Conservation (phyloP, 2,329 filamentous ascomycete genomes). For the Escovopsis sp. region DNA sequence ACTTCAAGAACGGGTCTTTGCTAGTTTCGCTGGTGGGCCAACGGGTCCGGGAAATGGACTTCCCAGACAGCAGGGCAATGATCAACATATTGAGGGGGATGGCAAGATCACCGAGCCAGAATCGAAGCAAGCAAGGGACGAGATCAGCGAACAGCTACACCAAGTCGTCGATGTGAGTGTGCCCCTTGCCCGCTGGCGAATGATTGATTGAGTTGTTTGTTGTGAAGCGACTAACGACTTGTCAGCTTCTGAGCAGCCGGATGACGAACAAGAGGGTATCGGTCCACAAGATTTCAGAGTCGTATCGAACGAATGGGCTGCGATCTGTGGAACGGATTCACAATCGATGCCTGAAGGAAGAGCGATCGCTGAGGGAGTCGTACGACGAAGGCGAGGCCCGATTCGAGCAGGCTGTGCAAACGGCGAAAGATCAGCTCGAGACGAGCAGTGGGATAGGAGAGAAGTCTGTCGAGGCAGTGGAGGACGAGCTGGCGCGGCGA, state of each 20-base stretch:
- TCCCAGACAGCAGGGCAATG: background rate
- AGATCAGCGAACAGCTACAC: constrained; percentile 7
- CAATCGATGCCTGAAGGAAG: constrained; percentile 11
- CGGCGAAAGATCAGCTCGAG: constrained; percentile 6
- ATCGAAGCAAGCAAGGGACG: background rate
- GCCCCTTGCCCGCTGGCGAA: background rate
- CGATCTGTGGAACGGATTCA: constrained; percentile 11
- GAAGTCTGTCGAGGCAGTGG: constrained; percentile 3
- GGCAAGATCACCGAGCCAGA: background rate
- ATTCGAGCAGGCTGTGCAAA: constrained; percentile 7
- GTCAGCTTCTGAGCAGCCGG: constrained; percentile 11
- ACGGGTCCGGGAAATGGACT: background rate
- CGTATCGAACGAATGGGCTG: constrained; percentile 10
- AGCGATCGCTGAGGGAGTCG: constrained; percentile 4
- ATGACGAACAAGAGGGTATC: constrained; percentile 11
- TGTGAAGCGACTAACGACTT: constrained; percentile 1
- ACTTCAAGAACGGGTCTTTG: background rate
- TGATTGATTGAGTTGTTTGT: background rate
- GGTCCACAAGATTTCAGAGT: constrained; percentile 8
- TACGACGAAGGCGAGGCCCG: constrained; percentile 8
- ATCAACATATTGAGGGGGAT: background rate
- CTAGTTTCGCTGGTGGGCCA: background rate
- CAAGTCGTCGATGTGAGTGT: constrained; percentile 13
- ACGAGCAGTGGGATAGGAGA: constrained; percentile 2
- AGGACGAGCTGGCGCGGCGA: constrained; percentile 7